A percentile compares a stretch with the other conserved stretches of the same genome.
These are phyloP conservation scores for Gossypium thurberi DNA, from an alignment of 345 rosid species.

Conservation along the genomic window DNA sequence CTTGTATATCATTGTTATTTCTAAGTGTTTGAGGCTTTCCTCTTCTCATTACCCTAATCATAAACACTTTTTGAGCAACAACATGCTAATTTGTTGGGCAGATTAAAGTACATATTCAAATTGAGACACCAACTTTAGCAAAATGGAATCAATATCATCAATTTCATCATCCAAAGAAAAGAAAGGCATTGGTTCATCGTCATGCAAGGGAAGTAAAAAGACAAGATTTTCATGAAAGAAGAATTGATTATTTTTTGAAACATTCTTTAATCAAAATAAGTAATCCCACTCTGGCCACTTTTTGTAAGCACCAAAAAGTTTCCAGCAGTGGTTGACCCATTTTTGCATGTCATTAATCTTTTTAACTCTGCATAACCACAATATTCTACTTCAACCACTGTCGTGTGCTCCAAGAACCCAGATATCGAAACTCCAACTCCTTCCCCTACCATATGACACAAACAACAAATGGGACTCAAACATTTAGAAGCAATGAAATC, in stretches of 20 bases:
- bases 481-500: not conserved
- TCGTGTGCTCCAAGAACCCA: constrained; percentile 38
- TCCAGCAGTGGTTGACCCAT: constrained; percentile 32
- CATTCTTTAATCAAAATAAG: constrained; percentile 3
- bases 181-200: not conserved
- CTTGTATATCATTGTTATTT: too few species aligned
- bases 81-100: not conserved
- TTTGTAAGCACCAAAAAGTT: constrained; percentile 41
- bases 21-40: not conserved
- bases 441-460: constrained; percentile 51
- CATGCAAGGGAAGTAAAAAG: not conserved
- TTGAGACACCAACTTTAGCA: not conserved
- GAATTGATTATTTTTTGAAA: not conserved
- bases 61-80: not conserved
- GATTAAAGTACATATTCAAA: not conserved
- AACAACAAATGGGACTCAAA: not conserved
- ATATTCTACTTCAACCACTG: constrained; percentile 57
- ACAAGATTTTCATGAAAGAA: not conserved
- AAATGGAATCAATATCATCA: not conserved
- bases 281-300: constrained; percentile 40
- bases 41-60: not conserved
- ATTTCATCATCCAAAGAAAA: not conserved
- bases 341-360: constrained; percentile 31
- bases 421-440: constrained; percentile 76
- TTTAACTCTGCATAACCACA: constrained; percentile 64